Base-by-base conservation (phyloP, 306 rosid species). In the Glycyrrhiza uralensis region DNA sequence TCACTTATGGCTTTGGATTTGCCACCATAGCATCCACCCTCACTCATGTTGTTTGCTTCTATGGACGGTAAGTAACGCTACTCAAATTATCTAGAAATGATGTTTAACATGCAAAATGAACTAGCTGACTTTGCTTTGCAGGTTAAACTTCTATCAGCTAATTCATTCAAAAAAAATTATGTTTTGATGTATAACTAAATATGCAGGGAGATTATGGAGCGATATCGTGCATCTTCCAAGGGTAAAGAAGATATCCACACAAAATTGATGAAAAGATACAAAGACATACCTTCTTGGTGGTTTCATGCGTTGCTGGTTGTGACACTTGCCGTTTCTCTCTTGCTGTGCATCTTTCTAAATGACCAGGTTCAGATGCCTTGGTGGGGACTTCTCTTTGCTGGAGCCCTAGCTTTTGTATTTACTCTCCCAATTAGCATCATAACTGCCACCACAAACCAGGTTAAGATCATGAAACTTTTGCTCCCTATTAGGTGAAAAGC, bases 401-500 rank as follows among this genome's bases (percentile, higher is more conserved):
- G 29, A 68, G 85, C 51, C 22, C 65, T 92, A 36, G 96, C 96
- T 64, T 87, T 92, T 26, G 32, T 18, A 38, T 92, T 89, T 71
- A 92, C 97, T 38, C 97, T 92, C 29, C 97, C 97, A 4, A 78
- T 92, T 79, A 89, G 97, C 82, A 84, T 92, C 72, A 92, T 92
- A 19, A 89, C 96, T 26, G 97, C 97, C 52, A 92, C 97, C 72
- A 92, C 96, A 77, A 92, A 92, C 78, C 96, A 92, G 97, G 96
- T 86, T 73, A 74, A 42, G 26, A 63, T 69, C 58, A 36, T 75
- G 65, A 20, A 49, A 50, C 52, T 76, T 57, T 35, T 74, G 32
- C 63, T 12, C 42, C 30, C 11, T 50, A 11, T 36, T 24, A 38
- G 7, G 26, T 22, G 51, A 20, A 51, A 51, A 7, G 26, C 15